Evolutionary conservation across 2,329 filamentous ascomycete genomes (phyloP).

Genomic region (Fusarium sp.): DNA sequence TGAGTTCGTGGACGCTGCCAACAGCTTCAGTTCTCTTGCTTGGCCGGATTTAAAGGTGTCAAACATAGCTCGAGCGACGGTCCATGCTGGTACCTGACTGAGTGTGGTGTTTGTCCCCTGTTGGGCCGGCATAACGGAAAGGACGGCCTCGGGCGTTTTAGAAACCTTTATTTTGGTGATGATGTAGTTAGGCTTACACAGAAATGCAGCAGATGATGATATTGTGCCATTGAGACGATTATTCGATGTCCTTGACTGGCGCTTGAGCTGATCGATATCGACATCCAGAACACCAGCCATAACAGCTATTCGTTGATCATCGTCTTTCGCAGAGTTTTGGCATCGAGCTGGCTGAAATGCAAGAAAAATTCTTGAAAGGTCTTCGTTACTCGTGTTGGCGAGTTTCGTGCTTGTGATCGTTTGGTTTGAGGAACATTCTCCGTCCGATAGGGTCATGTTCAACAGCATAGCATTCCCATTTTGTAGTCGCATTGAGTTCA

Average conservation of each 20-base stretch:
- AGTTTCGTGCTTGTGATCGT: constrained; percentile 28
- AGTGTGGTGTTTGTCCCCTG: constrained; percentile 26
- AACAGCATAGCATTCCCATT: constrained; percentile 30
- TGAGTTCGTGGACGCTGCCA: neutral
- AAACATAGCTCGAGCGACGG: constrained; percentile 32
- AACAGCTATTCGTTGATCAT: constrained; percentile 36
- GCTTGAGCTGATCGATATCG: constrained; percentile 26
- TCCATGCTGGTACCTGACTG: constrained; percentile 31
- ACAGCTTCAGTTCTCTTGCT: neutral
- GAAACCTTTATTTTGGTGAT: constrained; percentile 28
- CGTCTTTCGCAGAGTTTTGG: constrained; percentile 17
- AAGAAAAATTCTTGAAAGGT: constrained; percentile 27
- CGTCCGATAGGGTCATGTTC: constrained; percentile 43
- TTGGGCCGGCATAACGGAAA: constrained; percentile 7
- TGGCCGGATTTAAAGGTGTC: constrained; percentile 20
- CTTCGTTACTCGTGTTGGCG: constrained; percentile 8
- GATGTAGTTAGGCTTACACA: constrained; percentile 37
- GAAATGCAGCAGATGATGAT: constrained; percentile 21
- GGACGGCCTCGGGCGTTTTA: constrained; percentile 22
- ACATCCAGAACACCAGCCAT: constrained; percentile 28
- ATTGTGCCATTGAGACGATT: constrained; percentile 15
- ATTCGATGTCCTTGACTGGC: constrained; percentile 15
- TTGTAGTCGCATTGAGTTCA: constrained; percentile 37
- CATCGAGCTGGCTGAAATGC: constrained; percentile 31
- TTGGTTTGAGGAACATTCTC: constrained; percentile 29